Evolutionary conservation across 805 yeast species (phyloP).

Genomic region (Suhomyces tanzawaensis): DNA sequence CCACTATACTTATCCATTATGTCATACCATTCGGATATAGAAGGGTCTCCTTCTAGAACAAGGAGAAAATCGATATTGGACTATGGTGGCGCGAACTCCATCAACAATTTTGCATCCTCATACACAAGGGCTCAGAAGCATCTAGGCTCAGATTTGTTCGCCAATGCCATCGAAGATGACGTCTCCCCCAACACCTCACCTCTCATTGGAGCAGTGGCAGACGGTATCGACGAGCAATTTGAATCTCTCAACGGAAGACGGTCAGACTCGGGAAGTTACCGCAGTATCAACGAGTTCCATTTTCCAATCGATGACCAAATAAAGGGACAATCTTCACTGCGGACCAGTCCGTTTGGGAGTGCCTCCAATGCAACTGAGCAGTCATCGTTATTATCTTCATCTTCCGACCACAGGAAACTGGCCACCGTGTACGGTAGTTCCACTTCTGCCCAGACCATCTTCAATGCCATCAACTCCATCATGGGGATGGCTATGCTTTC

Average conservation of each 20-base stretch:
- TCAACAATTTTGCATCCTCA: conserved; percentile 40
- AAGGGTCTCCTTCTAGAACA: background rate
- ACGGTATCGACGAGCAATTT: conserved; percentile 11
- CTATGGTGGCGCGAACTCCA: conserved; percentile 35
- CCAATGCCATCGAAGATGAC: conserved; percentile 14
- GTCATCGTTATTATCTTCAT: background rate
- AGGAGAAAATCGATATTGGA: conserved; percentile 32
- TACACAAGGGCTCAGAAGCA: conserved; percentile 36
- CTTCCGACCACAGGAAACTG: background rate
- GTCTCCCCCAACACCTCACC: conserved; percentile 25
- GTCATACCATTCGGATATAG: background rate
- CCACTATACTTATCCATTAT: background rate
- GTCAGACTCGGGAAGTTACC: background rate
- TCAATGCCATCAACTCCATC: conserved; percentile 63
- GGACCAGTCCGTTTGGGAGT: background rate
- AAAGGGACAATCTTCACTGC: background rate
- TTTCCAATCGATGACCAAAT: background rate
- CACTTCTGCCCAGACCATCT: conserved; percentile 67
- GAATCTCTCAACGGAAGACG: conserved; percentile 2
- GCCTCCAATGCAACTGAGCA: background rate
- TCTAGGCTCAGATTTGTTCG: conserved; percentile 9
- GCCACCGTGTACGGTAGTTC: conserved; percentile 31
- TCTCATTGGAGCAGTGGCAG: conserved; percentile 6
- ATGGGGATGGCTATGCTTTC: conserved; percentile 70
- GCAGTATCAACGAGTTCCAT: conserved; percentile 2